A percentile compares a stretch with the other conserved stretches of the same genome.
Evolutionary conservation across 2,329 filamentous ascomycete genomes (phyloP).

Genomic region (Claviceps arundinis): DNA sequence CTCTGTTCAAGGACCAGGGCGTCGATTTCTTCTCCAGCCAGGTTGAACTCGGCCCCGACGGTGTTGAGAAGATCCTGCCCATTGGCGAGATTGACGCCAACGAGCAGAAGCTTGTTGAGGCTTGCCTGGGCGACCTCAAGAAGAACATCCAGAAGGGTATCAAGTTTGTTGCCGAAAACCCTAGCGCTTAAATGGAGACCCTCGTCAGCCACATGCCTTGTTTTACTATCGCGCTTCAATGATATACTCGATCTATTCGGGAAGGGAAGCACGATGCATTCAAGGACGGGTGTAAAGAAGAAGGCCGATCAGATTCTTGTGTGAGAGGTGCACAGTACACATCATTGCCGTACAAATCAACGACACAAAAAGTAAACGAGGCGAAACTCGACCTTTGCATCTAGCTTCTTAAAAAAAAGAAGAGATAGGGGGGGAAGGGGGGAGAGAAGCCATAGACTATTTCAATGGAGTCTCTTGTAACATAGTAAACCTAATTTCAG

Average conservation of each 20-base stretch:
- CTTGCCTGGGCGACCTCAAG: constrained; percentile 70
- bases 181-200: constrained; percentile 36
- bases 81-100: constrained; percentile 71
- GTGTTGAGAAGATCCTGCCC: constrained; percentile 85
- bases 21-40: constrained; percentile 93
- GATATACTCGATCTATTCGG: not conserved
- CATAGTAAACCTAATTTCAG: not conserved
- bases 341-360: not conserved
- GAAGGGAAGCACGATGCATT: constrained; percentile 1
- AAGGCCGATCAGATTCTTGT: not conserved
- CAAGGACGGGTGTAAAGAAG: not conserved
- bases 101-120: constrained; percentile 85
- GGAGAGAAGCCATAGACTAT: constrained; percentile 2
- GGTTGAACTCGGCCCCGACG: constrained; percentile 91
- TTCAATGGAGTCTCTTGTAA: constrained; percentile 5
- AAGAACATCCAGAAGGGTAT: constrained; percentile 94
- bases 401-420: not conserved
- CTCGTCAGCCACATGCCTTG: not conserved
- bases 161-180: constrained; percentile 45
- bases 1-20: constrained; percentile 96
- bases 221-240: not conserved
- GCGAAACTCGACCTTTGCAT: too few relatives aligned
- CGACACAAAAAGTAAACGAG: not conserved
- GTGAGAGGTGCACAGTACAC: not conserved
- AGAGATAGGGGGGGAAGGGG: not conserved